phyloP scores from a whole-genome alignment of 2,329 filamentous ascomycete genomes.

The Aspergillus oerlinghausenensis region DNA sequence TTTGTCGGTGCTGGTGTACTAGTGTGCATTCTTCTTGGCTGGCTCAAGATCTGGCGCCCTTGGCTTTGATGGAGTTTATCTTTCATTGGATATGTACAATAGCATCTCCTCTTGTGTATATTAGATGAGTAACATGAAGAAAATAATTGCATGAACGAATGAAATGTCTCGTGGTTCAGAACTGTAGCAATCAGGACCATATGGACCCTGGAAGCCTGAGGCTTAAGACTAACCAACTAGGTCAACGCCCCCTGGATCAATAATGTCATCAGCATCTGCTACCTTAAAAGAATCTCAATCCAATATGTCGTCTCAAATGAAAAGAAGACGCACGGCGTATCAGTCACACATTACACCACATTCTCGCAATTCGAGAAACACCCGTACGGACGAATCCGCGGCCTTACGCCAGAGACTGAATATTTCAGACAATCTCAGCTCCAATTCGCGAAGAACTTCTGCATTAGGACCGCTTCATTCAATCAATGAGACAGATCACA shows the following conservation, averaged over 20 bases:
- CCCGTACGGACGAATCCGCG: background rate
- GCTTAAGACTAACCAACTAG: background rate
- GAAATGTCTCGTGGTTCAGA: background rate
- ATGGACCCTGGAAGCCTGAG: background rate
- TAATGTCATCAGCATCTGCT: background rate
- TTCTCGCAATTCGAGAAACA: conserved; percentile 1
- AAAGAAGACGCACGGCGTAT: conserved; percentile 8
- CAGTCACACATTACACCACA: background rate
- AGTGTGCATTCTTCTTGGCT: background rate
- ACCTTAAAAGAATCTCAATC: background rate
- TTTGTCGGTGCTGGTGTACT: background rate
- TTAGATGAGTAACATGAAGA: conserved; percentile 4
- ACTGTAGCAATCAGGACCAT: background rate
- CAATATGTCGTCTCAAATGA: conserved; percentile 5
- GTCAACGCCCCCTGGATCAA: background rate
- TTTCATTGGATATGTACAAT: conserved; percentile 7
- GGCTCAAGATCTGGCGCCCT: background rate
- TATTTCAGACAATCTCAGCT: background rate
- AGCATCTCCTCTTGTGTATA: conserved; percentile 11
- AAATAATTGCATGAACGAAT: background rate
- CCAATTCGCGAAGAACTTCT: conserved; percentile 5
- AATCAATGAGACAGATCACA: conserved; percentile 5
- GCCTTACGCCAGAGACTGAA: background rate
- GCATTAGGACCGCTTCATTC: conserved; percentile 7
- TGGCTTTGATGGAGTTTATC: conserved; percentile 3